Base-by-base conservation (phyloP, 2,329 filamentous ascomycete genomes). In the Xenoacremonium recifei region DNA sequence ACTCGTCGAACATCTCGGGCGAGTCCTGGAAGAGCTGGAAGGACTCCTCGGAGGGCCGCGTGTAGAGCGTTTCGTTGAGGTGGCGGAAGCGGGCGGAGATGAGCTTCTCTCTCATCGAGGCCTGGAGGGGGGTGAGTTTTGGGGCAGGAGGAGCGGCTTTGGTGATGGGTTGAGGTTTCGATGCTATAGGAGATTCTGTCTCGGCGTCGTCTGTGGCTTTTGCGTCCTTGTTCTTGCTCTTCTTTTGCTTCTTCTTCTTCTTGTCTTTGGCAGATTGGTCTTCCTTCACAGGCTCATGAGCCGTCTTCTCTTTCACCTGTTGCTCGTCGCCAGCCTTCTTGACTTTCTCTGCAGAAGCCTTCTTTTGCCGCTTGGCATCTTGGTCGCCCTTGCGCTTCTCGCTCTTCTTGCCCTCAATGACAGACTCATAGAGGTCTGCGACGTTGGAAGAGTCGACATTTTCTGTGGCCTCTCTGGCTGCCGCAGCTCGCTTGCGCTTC, bases 1-100 rank as follows among this genome's bases (percentile, higher is more conserved):
- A 99, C 68, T 97, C 91, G 54, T 82, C 77, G 69, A 97, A 99
- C 77, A 97, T 91, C 61, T 95, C 89, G 0, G 93, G 93, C 37
- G 88, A 89, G 23, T 86, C 75, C 38, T 80, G 74, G 72, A 99
- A 97, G 18, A 97, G 81, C 37, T 77, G 71, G 54, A 93, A 82
- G n/a, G 93, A 87, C 51, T 93, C 83, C 25, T 75, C 73, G 0
- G 93, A 99, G 1, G 91, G 88, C 6, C 85, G 88, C 4, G 92
- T 97, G 71, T 99, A 99, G 12, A 99, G 83, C 0, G 89, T 92
- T 71, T 99, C 87, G 66, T 99, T 99, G 48, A 99, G 82, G 67
- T 97, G 90, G 50, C 93, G 89, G 79, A 99, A 99, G 44, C 93
- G 90, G 2, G 93, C 91, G 9, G 91, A 95, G 49, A 95, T 78